phyloP scores from a whole-genome alignment of 2,329 filamentous ascomycete genomes.

The Cladosporium sp. region DNA sequence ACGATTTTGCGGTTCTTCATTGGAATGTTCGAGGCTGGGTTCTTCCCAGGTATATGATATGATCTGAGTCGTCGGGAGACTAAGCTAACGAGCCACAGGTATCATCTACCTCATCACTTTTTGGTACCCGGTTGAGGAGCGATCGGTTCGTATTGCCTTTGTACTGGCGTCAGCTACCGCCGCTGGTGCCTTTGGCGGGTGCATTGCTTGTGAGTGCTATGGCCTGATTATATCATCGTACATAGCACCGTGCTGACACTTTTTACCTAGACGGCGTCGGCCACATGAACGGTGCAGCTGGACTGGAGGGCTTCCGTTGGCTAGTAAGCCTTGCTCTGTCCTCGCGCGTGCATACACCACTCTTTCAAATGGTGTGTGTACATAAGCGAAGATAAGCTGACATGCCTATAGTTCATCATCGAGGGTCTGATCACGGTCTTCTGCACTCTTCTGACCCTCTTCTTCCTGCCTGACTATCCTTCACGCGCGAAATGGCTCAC shows the following conservation, averaged over 20 bases:
- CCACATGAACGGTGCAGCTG: constrained; percentile 46
- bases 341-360: constrained; percentile 26
- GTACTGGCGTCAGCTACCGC: constrained; percentile 57
- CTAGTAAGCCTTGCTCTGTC: constrained; percentile 40
- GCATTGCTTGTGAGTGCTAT: constrained; percentile 55
- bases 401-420: constrained; percentile 31
- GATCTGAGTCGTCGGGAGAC: background rate
- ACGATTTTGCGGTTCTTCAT: constrained; percentile 39
- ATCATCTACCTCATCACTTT: constrained; percentile 40
- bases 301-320: constrained; percentile 49
- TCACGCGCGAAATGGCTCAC: constrained; percentile 31
- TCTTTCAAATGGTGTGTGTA: background rate
- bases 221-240: constrained; percentile 50
- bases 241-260: background rate
- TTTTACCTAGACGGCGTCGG: constrained; percentile 52
- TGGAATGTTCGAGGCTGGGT: constrained; percentile 44
- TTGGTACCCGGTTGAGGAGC: constrained; percentile 58
- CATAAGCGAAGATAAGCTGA: constrained; percentile 31
- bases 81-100: background rate
- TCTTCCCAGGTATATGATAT: constrained; percentile 34
- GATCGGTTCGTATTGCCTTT: constrained; percentile 59
- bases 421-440: constrained; percentile 31
- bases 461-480: constrained; percentile 35
- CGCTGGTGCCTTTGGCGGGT: constrained; percentile 55
- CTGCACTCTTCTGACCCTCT: constrained; percentile 29